phyloP scores from a whole-genome alignment of 768 basidiomycete genomes.

The Clavaria fumosa region DNA sequence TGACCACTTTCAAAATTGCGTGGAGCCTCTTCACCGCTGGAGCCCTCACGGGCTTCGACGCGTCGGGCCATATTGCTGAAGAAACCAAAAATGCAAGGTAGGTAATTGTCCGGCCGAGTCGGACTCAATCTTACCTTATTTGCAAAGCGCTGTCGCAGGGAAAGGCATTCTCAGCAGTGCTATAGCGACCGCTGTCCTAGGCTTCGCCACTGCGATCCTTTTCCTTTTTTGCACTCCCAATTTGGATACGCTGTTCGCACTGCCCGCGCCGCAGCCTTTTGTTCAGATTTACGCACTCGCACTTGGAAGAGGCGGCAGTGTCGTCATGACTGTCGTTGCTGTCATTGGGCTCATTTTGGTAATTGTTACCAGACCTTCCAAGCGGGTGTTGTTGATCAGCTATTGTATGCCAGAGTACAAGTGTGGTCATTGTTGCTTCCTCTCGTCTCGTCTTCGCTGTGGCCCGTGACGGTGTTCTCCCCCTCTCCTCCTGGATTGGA shows the following conservation, averaged over 20 bases:
- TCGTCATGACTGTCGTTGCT: conserved; percentile 82
- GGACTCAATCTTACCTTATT: neutral
- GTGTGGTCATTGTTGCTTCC: conserved; percentile 74
- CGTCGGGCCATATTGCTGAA: conserved; percentile 76
- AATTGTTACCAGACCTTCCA: conserved; percentile 12
- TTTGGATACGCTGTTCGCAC: conserved; percentile 54
- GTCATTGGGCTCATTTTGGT: conserved; percentile 76
- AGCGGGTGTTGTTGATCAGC: conserved; percentile 1
- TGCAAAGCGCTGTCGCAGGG: conserved; percentile 51
- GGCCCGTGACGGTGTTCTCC: conserved; percentile 87
- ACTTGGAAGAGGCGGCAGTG: conserved; percentile 59
- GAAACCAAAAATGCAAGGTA: conserved; percentile 74
- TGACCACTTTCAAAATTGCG: conserved; percentile 1
- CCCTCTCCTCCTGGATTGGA: conserved; percentile 72
- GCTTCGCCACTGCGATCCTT: conserved; percentile 62
- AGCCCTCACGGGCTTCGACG: conserved; percentile 83
- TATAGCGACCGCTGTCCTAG: conserved; percentile 63
- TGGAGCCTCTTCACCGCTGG: conserved; percentile 72
- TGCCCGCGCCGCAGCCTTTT: conserved; percentile 81
- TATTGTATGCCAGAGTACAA: conserved; percentile 49
- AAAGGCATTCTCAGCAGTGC: conserved; percentile 72
- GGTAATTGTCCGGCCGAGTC: neutral
- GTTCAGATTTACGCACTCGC: conserved; percentile 79
- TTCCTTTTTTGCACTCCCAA: conserved; percentile 80
- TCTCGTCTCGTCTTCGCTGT: conserved; percentile 85